Base-by-base conservation (phyloP, 768 basidiomycete genomes). In the Melanogaster broomeanus region DNA sequence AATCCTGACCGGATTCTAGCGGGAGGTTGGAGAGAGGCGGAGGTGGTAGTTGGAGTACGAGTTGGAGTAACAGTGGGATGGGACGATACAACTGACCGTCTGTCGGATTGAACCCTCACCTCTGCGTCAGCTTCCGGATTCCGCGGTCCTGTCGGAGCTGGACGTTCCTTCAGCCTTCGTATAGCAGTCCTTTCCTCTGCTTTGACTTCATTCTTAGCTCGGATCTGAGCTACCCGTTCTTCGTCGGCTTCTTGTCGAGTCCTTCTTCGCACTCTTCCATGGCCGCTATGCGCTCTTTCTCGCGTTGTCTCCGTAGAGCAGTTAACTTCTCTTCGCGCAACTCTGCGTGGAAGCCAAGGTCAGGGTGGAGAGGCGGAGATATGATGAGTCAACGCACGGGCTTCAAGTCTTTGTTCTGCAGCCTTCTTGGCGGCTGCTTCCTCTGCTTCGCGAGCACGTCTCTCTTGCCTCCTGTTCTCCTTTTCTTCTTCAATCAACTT, bases 401-500 rank as follows among this genome's bases (percentile, higher is more conserved):
- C 81, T 69, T 75, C 81, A 16, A 67, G 40, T 42, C 75, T 70
- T 33, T 51, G 67, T 57, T 74, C 76, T 50, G 74, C 76, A 51
- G 76, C 72, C 48, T 61, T 53, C 42, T 38, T 41, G 22, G n/a
- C 39, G 6, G 27, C 24, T 42, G 39, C 38, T 9, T 61, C 48
- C 11, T 57, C 55, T 55, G 66, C 62, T 33, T 62, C 60, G 22
- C 59, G 51, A 42, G 56, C 48, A 12, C 63, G 58, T 52, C 76
- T 77, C 58, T 77, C 75, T 48, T 71, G 78, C 55, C 75, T 75
- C 57, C 88, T 77, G 76, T 87, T 88, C 48, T 77, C 77, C 77
- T 93, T 94, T 77, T 93, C 92, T 66, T 88, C 84, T 55, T 82
- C 84, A 49, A 92, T 84, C 78, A 87, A 90, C 69, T 70, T 76